These are phyloP conservation scores for Sordariomycetes sp. DNA, from an alignment of 2,329 filamentous ascomycete genomes.

Conservation along the genomic window DNA sequence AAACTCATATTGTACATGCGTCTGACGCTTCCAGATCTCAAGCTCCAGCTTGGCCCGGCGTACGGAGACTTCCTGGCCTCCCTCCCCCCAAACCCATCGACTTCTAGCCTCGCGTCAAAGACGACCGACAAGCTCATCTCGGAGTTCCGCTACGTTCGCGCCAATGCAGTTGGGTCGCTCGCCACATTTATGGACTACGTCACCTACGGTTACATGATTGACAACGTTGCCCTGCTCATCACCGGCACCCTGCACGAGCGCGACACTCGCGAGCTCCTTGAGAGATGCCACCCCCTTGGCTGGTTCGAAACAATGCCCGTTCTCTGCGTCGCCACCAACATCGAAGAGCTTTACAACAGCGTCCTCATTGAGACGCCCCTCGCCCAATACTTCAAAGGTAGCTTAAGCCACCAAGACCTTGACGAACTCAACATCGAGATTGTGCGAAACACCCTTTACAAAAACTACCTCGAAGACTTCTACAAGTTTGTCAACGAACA, in stretches of 20 bases:
- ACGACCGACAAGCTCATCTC: conserved; percentile 97
- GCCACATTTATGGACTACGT: conserved; percentile 97
- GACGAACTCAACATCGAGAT: conserved; percentile 99
- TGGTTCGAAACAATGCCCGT: conserved; percentile 99
- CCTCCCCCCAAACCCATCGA: conserved; percentile 92
- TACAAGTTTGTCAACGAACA: conserved; percentile 88
- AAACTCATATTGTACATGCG: conserved; percentile 1
- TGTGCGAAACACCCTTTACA: conserved; percentile 95
- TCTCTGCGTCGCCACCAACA: conserved; percentile 94
- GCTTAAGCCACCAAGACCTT: conserved; percentile 88
- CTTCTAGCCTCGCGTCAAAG: conserved; percentile 86
- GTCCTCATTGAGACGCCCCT: conserved; percentile 95
- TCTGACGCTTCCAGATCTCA: conserved; percentile 61
- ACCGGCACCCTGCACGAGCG: conserved; percentile 96
- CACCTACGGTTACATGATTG: conserved; percentile 99
- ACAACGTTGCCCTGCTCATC: conserved; percentile 96
- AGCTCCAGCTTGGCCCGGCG: conserved; percentile 90
- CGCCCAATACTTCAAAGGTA: conserved; percentile 95
- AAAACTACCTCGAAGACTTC: conserved; percentile 99
- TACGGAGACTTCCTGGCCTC: conserved; percentile 95
- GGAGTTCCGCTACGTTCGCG: conserved; percentile 93
- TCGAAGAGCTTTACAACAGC: conserved; percentile 97
- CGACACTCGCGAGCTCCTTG: conserved; percentile 89
- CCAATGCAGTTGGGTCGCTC: conserved; percentile 84
- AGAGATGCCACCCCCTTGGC: conserved; percentile 91